Conservation (phyloP, 1,139 yeast genomes). For the Taphrina flavorubra region DNA sequence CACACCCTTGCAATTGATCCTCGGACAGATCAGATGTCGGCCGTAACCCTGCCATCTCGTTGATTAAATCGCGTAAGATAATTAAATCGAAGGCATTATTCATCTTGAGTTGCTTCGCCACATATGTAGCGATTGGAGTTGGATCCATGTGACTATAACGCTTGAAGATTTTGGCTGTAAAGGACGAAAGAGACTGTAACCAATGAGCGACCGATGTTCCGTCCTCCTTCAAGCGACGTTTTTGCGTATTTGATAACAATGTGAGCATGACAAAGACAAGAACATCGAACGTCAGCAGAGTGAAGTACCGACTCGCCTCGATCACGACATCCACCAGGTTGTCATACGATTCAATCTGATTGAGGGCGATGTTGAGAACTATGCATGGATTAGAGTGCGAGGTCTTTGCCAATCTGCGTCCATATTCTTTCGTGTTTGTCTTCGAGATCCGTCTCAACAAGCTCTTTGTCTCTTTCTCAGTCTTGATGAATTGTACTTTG, state of each 20-base stretch:
- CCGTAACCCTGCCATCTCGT: slow-evolving; percentile 83
- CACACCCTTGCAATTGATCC: slow-evolving; percentile 69
- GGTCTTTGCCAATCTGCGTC: slow-evolving; percentile 77
- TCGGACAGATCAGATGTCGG: slow-evolving; percentile 68
- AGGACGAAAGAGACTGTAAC: slow-evolving; percentile 63
- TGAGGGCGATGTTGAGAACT: slow-evolving; percentile 57
- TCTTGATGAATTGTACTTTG: slow-evolving; percentile 67
- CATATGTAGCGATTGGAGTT: slow-evolving; percentile 59
- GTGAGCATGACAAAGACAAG: slow-evolving; percentile 77
- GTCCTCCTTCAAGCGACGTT: slow-evolving; percentile 68
- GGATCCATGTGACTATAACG: slow-evolving; percentile 53
- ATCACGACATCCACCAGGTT: slow-evolving; percentile 80
- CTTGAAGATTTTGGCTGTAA: slow-evolving; percentile 53
- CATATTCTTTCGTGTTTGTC: slow-evolving; percentile 77
- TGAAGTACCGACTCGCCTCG: slow-evolving; percentile 78
- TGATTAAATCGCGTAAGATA: slow-evolving; percentile 70
- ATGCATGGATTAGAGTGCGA: slow-evolving; percentile 83
- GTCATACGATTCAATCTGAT: slow-evolving; percentile 84
- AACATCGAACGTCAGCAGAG: slow-evolving; percentile 83
- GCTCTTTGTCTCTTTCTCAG: slow-evolving; percentile 83
- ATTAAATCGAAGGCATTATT: slow-evolving; percentile 70
- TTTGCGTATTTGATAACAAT: slow-evolving; percentile 48
- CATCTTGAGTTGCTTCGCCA: slow-evolving; percentile 68
- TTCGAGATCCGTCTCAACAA: slow-evolving; percentile 84
- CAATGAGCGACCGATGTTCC: slow-evolving; percentile 84